phyloP scores from a whole-genome alignment of 1,284 basidiomycete species.

The Trametes sp. region DNA sequence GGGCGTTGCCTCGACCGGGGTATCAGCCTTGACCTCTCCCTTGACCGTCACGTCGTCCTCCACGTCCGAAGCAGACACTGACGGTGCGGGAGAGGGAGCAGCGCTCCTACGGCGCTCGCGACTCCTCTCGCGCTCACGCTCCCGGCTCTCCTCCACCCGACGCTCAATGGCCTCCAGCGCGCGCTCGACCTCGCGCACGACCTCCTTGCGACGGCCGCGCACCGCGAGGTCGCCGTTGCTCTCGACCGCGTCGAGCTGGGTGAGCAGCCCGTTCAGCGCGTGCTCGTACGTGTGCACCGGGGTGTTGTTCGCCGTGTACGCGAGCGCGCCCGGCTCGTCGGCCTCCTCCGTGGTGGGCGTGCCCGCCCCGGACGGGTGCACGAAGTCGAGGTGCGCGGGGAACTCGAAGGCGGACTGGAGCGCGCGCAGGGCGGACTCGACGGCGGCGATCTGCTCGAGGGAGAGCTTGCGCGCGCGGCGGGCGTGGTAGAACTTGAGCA shows the following conservation, averaged over 20 bases:
- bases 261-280: slow-evolving; percentile 65
- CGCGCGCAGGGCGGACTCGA: slow-evolving; percentile 39
- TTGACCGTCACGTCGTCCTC: not conserved
- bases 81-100: slow-evolving; percentile 4
- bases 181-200: slow-evolving; percentile 68
- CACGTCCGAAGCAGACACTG: not conserved
- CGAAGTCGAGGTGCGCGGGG: slow-evolving; percentile 44
- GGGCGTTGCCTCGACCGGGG: not conserved
- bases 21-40: not conserved
- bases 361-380: slow-evolving; percentile 20
- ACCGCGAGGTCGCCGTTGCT: slow-evolving; percentile 67
- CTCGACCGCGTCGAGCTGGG: slow-evolving; percentile 71
- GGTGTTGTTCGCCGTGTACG: slow-evolving; percentile 55
- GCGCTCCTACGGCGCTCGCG: slow-evolving; percentile 20
- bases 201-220: slow-evolving; percentile 60
- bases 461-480: slow-evolving; percentile 35
- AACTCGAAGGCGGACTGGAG: slow-evolving; percentile 43
- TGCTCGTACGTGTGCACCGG: slow-evolving; percentile 59
- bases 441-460: slow-evolving; percentile 36
- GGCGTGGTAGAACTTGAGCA: slow-evolving; percentile 30
- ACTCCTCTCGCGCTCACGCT: slow-evolving; percentile 31
- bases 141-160: slow-evolving; percentile 45
- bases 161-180: slow-evolving; percentile 58
- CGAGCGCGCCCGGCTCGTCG: slow-evolving; percentile 28
- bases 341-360: slow-evolving; percentile 13